Base-by-base conservation (phyloP, 345 rosid genomes). In the Salix dunnii region DNA sequence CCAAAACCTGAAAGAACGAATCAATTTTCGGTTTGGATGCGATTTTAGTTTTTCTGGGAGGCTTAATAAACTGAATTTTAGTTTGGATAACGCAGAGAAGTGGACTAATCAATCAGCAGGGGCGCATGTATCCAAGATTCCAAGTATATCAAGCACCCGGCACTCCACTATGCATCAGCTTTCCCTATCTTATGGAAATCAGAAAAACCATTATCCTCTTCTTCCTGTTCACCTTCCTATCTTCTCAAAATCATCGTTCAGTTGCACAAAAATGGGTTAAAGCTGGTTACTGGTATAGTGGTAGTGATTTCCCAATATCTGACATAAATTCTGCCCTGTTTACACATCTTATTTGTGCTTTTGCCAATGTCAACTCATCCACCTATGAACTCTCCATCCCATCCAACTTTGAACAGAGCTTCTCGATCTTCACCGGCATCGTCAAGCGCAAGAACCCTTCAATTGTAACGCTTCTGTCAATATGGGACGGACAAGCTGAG, bases 371-470 rank as follows among this genome's bases (percentile, higher is more conserved):
- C 3, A 71, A 70, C 67, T 33, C 76, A 35, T 60, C 85, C 55
- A 70, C 83, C 71, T 77, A 68, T 2, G 28, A 72, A 4, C 80
- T 71, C 31, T 63, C 71, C 7, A 25, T 65, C 7, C 62, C 71
- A 16, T 31, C 43, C 65, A 51, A 40, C 25, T 12, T 2, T 35
- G 31, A 73, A n/a, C 36, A 42, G 28, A 48, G 17, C 61, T 80
- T 82, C 61, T 80, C 87, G 7, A 49, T 27, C 73, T 87, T 87
- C 75, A 36, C 75, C 13, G 7, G 30, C 58, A 67, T 63, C 64
- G 83, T 86, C 67, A 81, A 67, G 25, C 80, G 67, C 16, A 76
- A 58, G 42, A 84, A 80, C 33, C 84, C 85, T 12, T 63, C 79
- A 28, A 64, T 86, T 23, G 31, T 70, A 18, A 68, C 86, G 0